These are phyloP conservation scores for Termitomyces heimii DNA, from an alignment of 768 basidiomycete species.

Conservation along the genomic window DNA sequence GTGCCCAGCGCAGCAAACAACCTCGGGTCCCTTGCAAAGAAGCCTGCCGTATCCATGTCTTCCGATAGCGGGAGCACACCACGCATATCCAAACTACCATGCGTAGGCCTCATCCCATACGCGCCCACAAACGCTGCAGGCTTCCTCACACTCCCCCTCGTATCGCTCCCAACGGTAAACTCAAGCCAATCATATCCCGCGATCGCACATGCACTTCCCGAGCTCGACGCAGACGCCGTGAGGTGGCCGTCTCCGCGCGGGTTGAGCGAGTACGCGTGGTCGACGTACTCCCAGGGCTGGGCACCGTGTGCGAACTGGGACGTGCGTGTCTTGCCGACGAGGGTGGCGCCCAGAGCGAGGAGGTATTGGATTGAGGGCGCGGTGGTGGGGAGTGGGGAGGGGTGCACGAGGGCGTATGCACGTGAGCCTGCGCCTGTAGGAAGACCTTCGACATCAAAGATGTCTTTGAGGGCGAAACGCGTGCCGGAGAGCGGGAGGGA, in stretches of 20 bases:
- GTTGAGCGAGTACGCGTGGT: constrained; percentile 31
- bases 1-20: constrained; percentile 22
- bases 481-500: constrained; percentile 33
- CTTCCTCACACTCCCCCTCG: constrained; percentile 32
- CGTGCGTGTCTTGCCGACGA: constrained; percentile 51
- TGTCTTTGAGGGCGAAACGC: constrained; percentile 45
- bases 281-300: constrained; percentile 30
- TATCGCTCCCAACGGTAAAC: constrained; percentile 33
- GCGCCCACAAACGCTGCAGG: constrained; percentile 32
- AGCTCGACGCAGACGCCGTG: constrained; percentile 31
- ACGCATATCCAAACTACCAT: constrained; percentile 24
- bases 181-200: constrained; percentile 33
- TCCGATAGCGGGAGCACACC: constrained; percentile 31
- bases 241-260: constrained; percentile 31
- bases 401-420: constrained; percentile 27
- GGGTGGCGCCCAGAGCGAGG: constrained; percentile 38
- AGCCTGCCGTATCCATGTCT: constrained; percentile 34
- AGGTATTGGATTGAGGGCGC: constrained; percentile 41
- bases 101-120: constrained; percentile 30
- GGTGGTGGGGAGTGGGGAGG: constrained; percentile 22
- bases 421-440: constrained; percentile 29
- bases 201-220: constrained; percentile 33
- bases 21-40: constrained; percentile 27
- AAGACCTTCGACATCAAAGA: constrained; percentile 27
- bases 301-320: constrained; percentile 39